Conservation (phyloP, 805 yeast species). For the Kodamaea hsintzibuensis region DNA sequence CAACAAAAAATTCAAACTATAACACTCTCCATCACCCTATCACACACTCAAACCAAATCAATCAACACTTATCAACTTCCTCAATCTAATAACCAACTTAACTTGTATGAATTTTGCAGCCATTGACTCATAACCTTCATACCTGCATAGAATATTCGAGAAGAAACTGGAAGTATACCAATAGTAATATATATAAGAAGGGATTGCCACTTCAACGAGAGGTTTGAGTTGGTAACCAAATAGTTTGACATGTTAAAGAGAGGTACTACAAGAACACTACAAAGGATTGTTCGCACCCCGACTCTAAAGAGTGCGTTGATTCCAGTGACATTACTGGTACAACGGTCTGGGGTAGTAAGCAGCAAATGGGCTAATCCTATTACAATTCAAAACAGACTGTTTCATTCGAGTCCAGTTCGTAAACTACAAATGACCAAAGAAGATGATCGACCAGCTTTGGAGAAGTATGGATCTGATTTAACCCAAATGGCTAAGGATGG, state of each 20-base stretch:
- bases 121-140: not conserved
- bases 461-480: conserved; percentile 81
- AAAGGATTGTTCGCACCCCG: not conserved
- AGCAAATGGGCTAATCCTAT: not conserved
- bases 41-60: too few relatives aligned
- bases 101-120: too few relatives aligned
- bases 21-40: too few relatives aligned
- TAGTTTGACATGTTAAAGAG: not conserved
- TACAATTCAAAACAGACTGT: conserved; percentile 10
- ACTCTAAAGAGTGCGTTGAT: not conserved
- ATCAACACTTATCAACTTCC: too few relatives aligned
- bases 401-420: conserved; percentile 23
- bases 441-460: conserved; percentile 70
- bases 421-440: conserved; percentile 41
- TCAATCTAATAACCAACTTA: too few relatives aligned
- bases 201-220: not conserved
- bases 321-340: not conserved
- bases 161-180: not conserved
- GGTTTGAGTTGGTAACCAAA: not conserved
- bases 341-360: not conserved
- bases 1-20: too few relatives aligned
- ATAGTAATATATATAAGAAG: not conserved
- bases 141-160: not conserved
- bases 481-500: conserved; percentile 88
- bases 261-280: not conserved